A percentile compares a stretch with the other conserved stretches of the same genome.
Evolutionary conservation across 345 rosid species (phyloP).

Genomic region (Linum tenue): DNA sequence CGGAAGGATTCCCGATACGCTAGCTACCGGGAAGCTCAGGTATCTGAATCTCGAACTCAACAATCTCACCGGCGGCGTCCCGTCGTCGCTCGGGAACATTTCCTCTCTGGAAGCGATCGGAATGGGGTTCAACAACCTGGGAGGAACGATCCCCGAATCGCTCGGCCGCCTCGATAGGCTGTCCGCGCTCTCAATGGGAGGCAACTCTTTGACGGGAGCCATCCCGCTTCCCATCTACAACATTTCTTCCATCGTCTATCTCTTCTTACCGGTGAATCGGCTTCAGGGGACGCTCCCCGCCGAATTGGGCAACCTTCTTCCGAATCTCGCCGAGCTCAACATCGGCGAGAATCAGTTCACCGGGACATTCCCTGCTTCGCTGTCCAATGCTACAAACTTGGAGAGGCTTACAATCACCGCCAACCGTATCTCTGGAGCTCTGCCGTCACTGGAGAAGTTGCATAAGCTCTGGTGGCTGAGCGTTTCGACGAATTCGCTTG

Average conservation of each 20-base stretch:
- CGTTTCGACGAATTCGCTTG: conserved; percentile 8
- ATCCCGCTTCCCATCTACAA: conserved; percentile 12
- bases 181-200: fast-evolving
- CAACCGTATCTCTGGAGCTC: neutral
- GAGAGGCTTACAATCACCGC: conserved; percentile 7
- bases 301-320: conserved; percentile 1
- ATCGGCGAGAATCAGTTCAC: conserved; percentile 12
- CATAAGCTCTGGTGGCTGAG: conserved; percentile 12
- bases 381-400: conserved; percentile 11
- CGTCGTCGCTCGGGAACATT: too few relatives aligned
- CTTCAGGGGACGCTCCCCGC: conserved; percentile 6
- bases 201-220: conserved; percentile 1
- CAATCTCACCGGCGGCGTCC: too few relatives aligned
- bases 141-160: conserved; percentile 15
- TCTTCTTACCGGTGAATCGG: conserved; percentile 1
- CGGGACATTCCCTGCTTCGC: conserved; percentile 8
- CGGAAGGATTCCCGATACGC: neutral
- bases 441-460: conserved; percentile 14
- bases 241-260: conserved; percentile 4
- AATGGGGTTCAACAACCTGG: conserved; percentile 10
- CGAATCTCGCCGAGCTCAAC: neutral
- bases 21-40: conserved; percentile 2
- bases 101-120: neutral
- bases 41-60: too few relatives aligned
- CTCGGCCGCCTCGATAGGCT: conserved; percentile 17